Conservation (phyloP, 768 basidiomycete species). For the Mycena amicta region DNA sequence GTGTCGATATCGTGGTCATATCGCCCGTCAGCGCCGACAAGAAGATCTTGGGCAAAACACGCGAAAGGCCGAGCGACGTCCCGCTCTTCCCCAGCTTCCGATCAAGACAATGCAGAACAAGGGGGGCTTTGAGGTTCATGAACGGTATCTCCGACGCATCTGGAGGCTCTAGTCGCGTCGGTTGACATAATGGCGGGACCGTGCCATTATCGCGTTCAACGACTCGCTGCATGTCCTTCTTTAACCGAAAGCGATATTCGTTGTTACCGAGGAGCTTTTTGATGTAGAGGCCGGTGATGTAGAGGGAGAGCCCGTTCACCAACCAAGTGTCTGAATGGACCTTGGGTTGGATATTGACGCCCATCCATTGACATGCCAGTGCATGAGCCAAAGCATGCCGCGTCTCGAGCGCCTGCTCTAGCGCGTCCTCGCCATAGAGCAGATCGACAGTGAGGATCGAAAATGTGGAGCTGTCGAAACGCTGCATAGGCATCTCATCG, state of each 20-base stretch:
- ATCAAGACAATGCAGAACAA: conserved; percentile 96
- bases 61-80: conserved; percentile 90
- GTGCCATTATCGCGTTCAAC: conserved; percentile 83
- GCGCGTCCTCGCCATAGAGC: conserved; percentile 83
- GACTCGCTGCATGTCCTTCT: conserved; percentile 95
- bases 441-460: conserved; percentile 80
- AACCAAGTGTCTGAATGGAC: conserved; percentile 95
- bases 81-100: conserved; percentile 92
- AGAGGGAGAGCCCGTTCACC: conserved; percentile 90
- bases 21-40: conserved; percentile 93
- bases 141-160: conserved; percentile 80
- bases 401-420: conserved; percentile 92
- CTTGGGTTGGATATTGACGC: conserved; percentile 94
- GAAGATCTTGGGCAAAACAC: conserved; percentile 94
- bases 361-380: conserved; percentile 94
- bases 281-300: conserved; percentile 87
- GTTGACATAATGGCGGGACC: conserved; percentile 94
- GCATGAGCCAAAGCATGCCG: conserved; percentile 85
- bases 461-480: conserved; percentile 84
- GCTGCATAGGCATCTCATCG: conserved; percentile 79
- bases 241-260: conserved; percentile 92
- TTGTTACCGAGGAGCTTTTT: conserved; percentile 91
- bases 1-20: conserved; percentile 86
- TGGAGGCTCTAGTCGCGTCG: conserved; percentile 81
- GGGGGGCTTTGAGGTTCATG: conserved; percentile 91